Evolutionary conservation across 805 yeast species (phyloP).

Genomic region (Maudiozyma pseudohumilis): DNA sequence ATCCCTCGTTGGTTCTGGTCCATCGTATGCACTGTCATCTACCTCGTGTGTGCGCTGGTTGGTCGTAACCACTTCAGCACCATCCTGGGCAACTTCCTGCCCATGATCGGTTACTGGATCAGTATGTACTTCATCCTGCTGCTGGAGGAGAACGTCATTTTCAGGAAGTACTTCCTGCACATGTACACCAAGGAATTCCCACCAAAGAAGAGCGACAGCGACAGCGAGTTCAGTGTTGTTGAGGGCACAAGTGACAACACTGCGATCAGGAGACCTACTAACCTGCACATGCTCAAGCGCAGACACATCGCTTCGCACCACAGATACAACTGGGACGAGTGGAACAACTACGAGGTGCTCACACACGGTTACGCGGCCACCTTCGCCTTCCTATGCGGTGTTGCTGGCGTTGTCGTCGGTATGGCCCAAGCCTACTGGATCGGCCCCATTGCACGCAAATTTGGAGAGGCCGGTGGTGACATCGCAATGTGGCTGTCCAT

Average conservation of each 20-base stretch:
- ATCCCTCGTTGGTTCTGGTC: constrained; percentile 77
- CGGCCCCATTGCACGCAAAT: constrained; percentile 58
- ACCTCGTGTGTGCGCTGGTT: constrained; percentile 60
- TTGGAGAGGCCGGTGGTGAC: constrained; percentile 69
- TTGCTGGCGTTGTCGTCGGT: constrained; percentile 75
- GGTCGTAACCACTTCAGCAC: constrained; percentile 66
- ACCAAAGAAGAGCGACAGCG: background rate
- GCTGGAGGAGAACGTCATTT: constrained; percentile 61
- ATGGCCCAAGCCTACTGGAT: constrained; percentile 81
- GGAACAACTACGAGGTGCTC: constrained; percentile 53
- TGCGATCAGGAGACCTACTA: background rate
- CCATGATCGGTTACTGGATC: constrained; percentile 90
- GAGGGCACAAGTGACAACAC: background rate
- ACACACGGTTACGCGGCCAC: constrained; percentile 69
- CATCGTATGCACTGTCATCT: constrained; percentile 49
- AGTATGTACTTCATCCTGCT: constrained; percentile 67
- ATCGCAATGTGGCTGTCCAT: constrained; percentile 71
- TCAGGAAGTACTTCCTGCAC: constrained; percentile 42
- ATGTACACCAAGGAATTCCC: constrained; percentile 38
- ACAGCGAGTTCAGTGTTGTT: too few species aligned
- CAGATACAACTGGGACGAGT: constrained; percentile 61
- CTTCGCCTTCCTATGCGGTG: constrained; percentile 55
- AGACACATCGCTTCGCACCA: constrained; percentile 22
- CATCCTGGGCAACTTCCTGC: constrained; percentile 70
- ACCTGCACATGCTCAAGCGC: constrained; percentile 16